Conservation (phyloP, 768 basidiomycete genomes). For the Phaeotremella fagi region DNA sequence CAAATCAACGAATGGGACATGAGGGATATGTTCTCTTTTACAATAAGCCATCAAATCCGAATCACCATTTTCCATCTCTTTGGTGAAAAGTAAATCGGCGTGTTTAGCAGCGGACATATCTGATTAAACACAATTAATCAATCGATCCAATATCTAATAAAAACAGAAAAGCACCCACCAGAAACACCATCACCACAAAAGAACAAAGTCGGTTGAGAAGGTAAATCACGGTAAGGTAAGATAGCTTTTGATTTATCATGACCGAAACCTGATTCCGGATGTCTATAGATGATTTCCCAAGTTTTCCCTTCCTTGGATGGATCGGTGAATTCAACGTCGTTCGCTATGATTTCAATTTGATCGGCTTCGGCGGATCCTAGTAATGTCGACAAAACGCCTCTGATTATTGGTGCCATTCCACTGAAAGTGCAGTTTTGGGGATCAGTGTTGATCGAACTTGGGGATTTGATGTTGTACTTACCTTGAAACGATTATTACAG, state of each 20-base stretch:
- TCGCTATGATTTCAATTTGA: constrained; percentile 87
- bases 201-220: constrained; percentile 69
- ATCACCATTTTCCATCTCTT: constrained; percentile 53
- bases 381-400: constrained; percentile 78
- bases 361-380: constrained; percentile 68
- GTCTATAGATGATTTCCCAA: constrained; percentile 72
- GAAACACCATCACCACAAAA: constrained; percentile 99
- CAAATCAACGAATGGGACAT: constrained; percentile 70
- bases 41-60: constrained; percentile 87
- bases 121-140: constrained; percentile 46
- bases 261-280: constrained; percentile 82
- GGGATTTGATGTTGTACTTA: constrained; percentile 39
- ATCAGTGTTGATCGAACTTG: neutral
- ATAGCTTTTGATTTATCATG: constrained; percentile 97
- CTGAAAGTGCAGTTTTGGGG: constrained; percentile 48
- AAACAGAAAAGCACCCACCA: constrained; percentile 52
- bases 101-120: constrained; percentile 89
- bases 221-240: constrained; percentile 73
- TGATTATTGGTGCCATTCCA: constrained; percentile 91
- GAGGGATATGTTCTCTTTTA: constrained; percentile 67
- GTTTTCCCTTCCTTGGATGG: constrained; percentile 61
- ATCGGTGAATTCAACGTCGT: constrained; percentile 66
- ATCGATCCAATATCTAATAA: neutral
- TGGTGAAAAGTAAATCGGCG: constrained; percentile 93
- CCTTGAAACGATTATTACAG: constrained; percentile 91